phyloP scores from a whole-genome alignment of 2,329 filamentous ascomycete species.

The Aspergillus proliferans region DNA sequence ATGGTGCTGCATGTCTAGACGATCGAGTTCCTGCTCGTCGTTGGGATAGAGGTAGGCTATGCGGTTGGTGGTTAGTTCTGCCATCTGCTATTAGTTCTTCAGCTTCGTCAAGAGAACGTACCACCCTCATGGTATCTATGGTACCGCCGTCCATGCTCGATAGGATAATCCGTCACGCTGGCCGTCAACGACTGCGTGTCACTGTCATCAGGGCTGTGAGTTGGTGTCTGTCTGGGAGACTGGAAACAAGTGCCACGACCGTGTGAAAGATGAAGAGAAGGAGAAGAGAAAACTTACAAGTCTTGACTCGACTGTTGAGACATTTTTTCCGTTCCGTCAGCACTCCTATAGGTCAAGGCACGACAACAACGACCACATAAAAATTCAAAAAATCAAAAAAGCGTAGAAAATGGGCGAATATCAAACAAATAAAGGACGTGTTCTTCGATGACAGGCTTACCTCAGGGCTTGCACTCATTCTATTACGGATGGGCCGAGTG shows the following conservation, averaged over 20 bases:
- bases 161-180: conserved; percentile 39
- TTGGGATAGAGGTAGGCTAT: conserved; percentile 44
- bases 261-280: neutral
- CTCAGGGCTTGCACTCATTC: conserved; percentile 9
- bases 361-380: neutral
- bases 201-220: conserved; percentile 15
- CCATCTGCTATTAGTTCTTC: neutral
- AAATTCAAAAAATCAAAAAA: neutral
- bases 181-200: conserved; percentile 39
- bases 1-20: conserved; percentile 51
- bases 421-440: neutral
- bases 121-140: conserved; percentile 41
- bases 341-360: conserved; percentile 1
- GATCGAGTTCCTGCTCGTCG: conserved; percentile 50
- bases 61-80: conserved; percentile 9
- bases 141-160: conserved; percentile 39
- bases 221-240: neutral
- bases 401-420: neutral
- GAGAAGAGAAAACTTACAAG: conserved; percentile 15
- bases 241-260: neutral
- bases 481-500: neutral
- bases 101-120: conserved; percentile 15
- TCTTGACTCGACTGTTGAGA: conserved; percentile 20
- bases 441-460: conserved; percentile 5
- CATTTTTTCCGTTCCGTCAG: conserved; percentile 15